A percentile compares a stretch with the other conserved stretches of the same genome.
Conservation (phyloP, 1,284 basidiomycete genomes). For the Trametes versicolor region DNA sequence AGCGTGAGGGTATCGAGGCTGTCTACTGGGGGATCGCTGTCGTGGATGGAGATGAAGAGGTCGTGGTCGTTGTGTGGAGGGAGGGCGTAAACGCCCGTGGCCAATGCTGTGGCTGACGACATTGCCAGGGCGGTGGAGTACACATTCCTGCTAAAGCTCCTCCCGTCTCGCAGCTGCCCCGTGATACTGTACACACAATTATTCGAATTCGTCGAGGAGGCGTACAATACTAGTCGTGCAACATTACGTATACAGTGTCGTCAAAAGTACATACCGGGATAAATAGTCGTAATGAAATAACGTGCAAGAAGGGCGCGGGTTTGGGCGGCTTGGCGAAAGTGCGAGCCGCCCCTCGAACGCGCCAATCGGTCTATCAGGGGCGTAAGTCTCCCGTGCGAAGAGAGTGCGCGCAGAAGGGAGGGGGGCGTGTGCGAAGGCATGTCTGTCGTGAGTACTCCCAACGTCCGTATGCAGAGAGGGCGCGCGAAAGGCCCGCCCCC, state of each 20-base stretch:
- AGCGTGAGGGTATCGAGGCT: slow-evolving; percentile 19
- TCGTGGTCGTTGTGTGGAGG: slow-evolving; percentile 16
- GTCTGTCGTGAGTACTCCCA: slow-evolving; percentile 17
- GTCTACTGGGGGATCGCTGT: slow-evolving; percentile 8
- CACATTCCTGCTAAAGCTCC: neutral
- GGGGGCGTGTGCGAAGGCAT: neutral
- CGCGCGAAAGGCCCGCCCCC: neutral
- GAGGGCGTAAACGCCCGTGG: slow-evolving; percentile 22
- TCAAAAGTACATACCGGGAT: slow-evolving; percentile 11
- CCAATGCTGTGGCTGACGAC: slow-evolving; percentile 18
- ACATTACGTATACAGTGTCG: slow-evolving; percentile 5
- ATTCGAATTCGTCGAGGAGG: neutral
- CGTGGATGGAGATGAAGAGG: slow-evolving; percentile 17
- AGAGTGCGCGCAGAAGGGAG: neutral
- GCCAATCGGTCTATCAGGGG: neutral
- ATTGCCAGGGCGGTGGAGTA: neutral
- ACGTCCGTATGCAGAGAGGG: slow-evolving; percentile 6
- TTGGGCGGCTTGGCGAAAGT: neutral
- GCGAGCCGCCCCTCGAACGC: neutral
- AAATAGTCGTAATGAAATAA: slow-evolving; percentile 8
- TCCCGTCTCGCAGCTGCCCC: neutral
- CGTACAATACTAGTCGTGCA: neutral
- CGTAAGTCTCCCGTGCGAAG: neutral
- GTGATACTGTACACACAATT: slow-evolving; percentile 1
- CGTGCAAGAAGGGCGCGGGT: neutral